These are phyloP conservation scores for Russula olivacea DNA, from an alignment of 768 basidiomycete genomes.

Conservation along the genomic window DNA sequence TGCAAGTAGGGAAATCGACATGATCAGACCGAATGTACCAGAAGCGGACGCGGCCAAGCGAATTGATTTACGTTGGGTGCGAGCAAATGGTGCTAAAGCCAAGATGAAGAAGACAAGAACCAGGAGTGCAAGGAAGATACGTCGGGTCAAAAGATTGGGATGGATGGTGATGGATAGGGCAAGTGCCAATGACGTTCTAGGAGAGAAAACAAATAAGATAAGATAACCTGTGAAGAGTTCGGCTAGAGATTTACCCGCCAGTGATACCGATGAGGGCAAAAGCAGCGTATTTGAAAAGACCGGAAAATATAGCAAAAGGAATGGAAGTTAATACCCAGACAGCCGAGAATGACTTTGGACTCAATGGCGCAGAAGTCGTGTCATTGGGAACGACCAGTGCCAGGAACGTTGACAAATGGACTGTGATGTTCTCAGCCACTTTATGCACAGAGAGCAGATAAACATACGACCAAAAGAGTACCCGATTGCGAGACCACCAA, in stretches of 20 bases:
- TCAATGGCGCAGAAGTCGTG: conserved; percentile 41
- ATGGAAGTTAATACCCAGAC: conserved; percentile 52
- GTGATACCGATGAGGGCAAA: conserved; percentile 43
- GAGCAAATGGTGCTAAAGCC: conserved; percentile 42
- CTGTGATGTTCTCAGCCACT: conserved; percentile 30
- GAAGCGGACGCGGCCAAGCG: conserved; percentile 48
- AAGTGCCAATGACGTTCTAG: conserved; percentile 43
- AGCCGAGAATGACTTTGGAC: conserved; percentile 48
- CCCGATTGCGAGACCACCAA: conserved; percentile 56
- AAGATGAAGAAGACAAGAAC: conserved; percentile 37
- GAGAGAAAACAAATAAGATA: not conserved
- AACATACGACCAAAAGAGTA: conserved; percentile 55
- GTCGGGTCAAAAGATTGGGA: conserved; percentile 45
- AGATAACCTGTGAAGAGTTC: not conserved
- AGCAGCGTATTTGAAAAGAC: conserved; percentile 50
- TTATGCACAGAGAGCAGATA: conserved; percentile 7
- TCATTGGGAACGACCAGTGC: conserved; percentile 50
- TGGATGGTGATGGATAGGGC: conserved; percentile 50
- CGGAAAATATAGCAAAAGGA: conserved; percentile 45
- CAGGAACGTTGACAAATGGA: conserved; percentile 56
- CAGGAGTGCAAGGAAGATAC: conserved; percentile 38
- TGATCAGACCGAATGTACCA: conserved; percentile 51
- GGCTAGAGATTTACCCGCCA: conserved; percentile 44
- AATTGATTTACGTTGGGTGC: conserved; percentile 42
- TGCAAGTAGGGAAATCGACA: conserved; percentile 50